These are phyloP conservation scores for Cinnamomum micranthum DNA, from an alignment of 164 flowering plant species.

Conservation along the genomic window DNA sequence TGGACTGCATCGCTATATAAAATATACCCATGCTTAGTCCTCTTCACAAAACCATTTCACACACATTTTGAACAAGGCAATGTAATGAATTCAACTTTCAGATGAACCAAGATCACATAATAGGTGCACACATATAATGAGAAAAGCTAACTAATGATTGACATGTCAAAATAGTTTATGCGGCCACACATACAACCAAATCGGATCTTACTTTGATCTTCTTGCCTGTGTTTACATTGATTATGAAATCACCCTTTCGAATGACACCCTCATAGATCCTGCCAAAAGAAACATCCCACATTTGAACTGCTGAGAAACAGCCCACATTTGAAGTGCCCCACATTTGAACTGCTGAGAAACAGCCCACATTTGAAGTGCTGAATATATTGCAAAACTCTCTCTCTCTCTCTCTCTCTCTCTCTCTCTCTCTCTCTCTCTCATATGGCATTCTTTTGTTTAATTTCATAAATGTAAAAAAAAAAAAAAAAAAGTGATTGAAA, in stretches of 20 bases:
- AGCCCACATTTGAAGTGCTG: not conserved
- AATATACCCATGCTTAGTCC: not conserved
- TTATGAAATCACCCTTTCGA: conserved; percentile 87
- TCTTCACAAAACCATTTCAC: not conserved
- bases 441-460: not conserved
- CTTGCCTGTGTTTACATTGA: conserved; percentile 90
- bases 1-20: no score
- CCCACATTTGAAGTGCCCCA: no score
- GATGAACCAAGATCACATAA: not conserved
- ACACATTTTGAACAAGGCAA: not conserved
- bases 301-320: no score
- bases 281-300: conserved; percentile 15
- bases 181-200: not conserved
- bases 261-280: conserved; percentile 95
- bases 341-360: no score
- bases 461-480: not conserved
- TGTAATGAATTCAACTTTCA: not conserved
- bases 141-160: not conserved
- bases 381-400: no score
- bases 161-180: not conserved
- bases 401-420: not conserved
- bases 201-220: conserved; percentile 68
- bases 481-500: not conserved
- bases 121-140: not conserved
- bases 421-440: no score